These are phyloP conservation scores for Anthracocystis setariae DNA, from an alignment of 1,284 basidiomycete genomes.

Conservation along the genomic window DNA sequence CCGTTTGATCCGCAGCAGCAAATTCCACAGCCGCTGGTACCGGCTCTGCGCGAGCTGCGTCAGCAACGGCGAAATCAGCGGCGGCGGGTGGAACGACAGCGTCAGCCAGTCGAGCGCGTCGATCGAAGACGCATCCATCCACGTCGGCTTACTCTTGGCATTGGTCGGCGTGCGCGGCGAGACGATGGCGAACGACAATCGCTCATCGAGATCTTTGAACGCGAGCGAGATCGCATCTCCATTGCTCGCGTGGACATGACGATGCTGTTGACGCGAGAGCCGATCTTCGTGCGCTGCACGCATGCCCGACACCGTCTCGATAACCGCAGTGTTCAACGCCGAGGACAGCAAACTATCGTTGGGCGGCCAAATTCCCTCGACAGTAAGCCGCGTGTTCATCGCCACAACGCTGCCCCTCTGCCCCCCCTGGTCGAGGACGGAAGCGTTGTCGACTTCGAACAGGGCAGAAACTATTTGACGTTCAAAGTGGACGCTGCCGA, in stretches of 20 bases:
- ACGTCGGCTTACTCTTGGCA: slow-evolving; percentile 18
- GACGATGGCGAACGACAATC: slow-evolving; percentile 54
- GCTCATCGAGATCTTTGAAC: slow-evolving; percentile 53
- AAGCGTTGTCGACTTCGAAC: slow-evolving; percentile 42
- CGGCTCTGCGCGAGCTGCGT: slow-evolving; percentile 41
- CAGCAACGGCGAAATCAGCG: slow-evolving; percentile 54
- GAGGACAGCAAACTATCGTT: slow-evolving; percentile 42
- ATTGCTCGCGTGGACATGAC: no score
- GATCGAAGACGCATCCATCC: slow-evolving; percentile 48
- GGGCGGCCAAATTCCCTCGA: slow-evolving; percentile 50
- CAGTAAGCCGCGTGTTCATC: slow-evolving; percentile 28
- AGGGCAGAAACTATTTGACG: slow-evolving; percentile 36
- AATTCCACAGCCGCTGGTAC: slow-evolving; percentile 56
- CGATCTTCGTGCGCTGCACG: slow-evolving; percentile 29
- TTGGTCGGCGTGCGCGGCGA: slow-evolving; percentile 21
- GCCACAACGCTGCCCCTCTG: slow-evolving; percentile 20
- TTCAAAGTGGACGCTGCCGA: slow-evolving; percentile 47
- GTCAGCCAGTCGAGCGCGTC: slow-evolving; percentile 59
- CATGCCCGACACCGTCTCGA: slow-evolving; percentile 53
- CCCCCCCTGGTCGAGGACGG: slow-evolving; percentile 11
- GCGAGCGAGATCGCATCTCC: slow-evolving; percentile 42
- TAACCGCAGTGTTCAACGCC: slow-evolving; percentile 49
- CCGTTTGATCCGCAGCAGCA: slow-evolving; percentile 49
- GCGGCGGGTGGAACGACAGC: slow-evolving; percentile 52
- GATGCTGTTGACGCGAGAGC: slow-evolving; percentile 6